Evolutionary conservation across 352 stramenopile genomes (phyloP), one percentile per base, ranked within the genome.

Genomic region (Pilasporangium apinafurcum): DNA sequence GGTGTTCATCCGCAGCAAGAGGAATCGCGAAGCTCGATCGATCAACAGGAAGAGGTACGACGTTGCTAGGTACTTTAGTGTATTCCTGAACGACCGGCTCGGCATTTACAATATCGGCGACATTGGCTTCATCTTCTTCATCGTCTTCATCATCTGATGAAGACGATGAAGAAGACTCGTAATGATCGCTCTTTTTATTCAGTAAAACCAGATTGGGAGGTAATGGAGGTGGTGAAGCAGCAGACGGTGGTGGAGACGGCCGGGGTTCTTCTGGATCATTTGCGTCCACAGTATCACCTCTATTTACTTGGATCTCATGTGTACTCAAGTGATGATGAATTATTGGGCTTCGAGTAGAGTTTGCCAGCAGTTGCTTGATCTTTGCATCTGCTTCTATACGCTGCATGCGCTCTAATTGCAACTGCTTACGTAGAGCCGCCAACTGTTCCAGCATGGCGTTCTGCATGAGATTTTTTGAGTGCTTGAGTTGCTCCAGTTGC

Each of bases 391-490:
- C 59, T 26, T 89, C 68, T 26, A 92, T 78, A 1, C 79, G 63
- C 31, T 83, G 71, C 7, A 83, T 56, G 7, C 75, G 60, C 35
- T 93, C 79, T 1, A 79, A 39, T 21, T 90, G 77, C 37, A 91
- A 48, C 32, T 93, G 79, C 59, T 87, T 92, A 5, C 82, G 69
- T 8, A 92, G 42, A 0, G 71, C 73, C 8, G 82, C 60, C 13
- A 93, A 58, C 36, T 93, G 81, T 43, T 91, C 79, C 10, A 93
- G 58, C 78, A 92, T 91, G 25, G 79, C 77, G 29, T 85, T 88
- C 32, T 93, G 78, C 18, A 91, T 33, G 48, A 88, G 37, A 8
- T 65, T 81, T 47, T 93, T 93, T 25, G 81, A 67, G 21, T 62
- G 65, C 43, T 87, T 86, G 18, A 93, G 62, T 45, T 88, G 79